A percentile compares a stretch with the other conserved stretches of the same genome.
These are phyloP conservation scores for Amanita pseudoporphyria DNA, from an alignment of 768 basidiomycete genomes.

Conservation along the genomic window DNA sequence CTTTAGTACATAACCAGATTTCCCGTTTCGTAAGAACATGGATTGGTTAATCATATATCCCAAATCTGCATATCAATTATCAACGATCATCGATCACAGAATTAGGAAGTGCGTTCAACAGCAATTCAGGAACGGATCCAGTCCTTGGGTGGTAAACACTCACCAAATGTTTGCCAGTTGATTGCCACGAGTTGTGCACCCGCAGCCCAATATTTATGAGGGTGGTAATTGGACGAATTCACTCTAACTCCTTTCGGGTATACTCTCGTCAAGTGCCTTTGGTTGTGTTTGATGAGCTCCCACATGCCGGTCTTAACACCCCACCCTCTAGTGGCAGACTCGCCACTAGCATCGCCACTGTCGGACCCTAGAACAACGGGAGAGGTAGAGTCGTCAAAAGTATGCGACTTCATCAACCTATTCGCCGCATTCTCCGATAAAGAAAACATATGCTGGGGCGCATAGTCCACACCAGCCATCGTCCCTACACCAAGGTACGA, in stretches of 20 bases:
- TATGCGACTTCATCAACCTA: constrained; percentile 51
- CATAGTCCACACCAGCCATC: constrained; percentile 62
- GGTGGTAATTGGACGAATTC: constrained; percentile 82
- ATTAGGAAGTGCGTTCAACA: neutral
- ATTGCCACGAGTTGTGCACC: constrained; percentile 90
- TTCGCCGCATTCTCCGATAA: constrained; percentile 80
- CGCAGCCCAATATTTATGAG: constrained; percentile 84
- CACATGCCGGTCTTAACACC: constrained; percentile 27
- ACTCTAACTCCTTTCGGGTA: constrained; percentile 86
- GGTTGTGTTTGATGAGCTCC: constrained; percentile 86
- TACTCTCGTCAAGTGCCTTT: constrained; percentile 74
- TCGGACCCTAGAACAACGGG: no score
- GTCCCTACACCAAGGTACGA: constrained; percentile 92
- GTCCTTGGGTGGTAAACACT: constrained; percentile 17
- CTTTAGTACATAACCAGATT: constrained; percentile 91
- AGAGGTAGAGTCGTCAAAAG: neutral
- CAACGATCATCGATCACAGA: neutral
- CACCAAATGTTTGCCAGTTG: constrained; percentile 96
- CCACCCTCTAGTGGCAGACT: neutral
- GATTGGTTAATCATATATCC: constrained; percentile 92
- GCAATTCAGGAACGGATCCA: neutral
- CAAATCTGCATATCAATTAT: constrained; percentile 42
- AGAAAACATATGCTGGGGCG: constrained; percentile 84
- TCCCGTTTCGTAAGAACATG: constrained; percentile 89
- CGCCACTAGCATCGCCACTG: no score